These are phyloP conservation scores for Cyberlindnera amylophila DNA, from an alignment of 805 yeast species.

Conservation along the genomic window DNA sequence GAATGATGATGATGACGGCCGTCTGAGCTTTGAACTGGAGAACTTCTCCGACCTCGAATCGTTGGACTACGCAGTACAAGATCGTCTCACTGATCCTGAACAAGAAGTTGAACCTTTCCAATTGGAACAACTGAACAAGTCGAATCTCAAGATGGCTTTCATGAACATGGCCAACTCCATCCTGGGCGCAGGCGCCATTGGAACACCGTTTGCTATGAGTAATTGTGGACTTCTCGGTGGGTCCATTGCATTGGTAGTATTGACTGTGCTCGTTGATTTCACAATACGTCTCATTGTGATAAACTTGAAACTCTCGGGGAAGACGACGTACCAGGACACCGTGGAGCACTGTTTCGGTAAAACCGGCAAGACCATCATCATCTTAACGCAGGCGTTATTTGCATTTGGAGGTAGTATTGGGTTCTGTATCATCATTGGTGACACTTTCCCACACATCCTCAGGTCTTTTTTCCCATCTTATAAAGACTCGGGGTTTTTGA, in stretches of 20 bases:
- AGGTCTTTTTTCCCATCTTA: conserved; percentile 54
- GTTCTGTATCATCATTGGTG: conserved; percentile 91
- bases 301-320: conserved; percentile 74
- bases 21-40: conserved; percentile 19
- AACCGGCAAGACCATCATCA: conserved; percentile 60
- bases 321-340: conserved; percentile 79
- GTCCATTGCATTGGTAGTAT: conserved; percentile 48
- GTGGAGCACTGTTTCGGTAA: conserved; percentile 77
- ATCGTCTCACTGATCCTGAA: conserved; percentile 10
- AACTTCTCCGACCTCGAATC: conserved; percentile 24
- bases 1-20: conserved; percentile 2
- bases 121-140: conserved; percentile 32
- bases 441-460: conserved; percentile 87
- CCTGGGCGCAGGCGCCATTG: conserved; percentile 93
- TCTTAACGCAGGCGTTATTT: conserved; percentile 78
- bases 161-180: conserved; percentile 97
- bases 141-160: conserved; percentile 79
- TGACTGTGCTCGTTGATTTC: conserved; percentile 83
- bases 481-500: conserved; percentile 33
- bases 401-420: conserved; percentile 96
- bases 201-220: conserved; percentile 84
- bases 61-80: conserved; percentile 21
- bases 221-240: conserved; percentile 82
- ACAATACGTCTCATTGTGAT: conserved; percentile 75
- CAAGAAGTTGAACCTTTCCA: conserved; percentile 19